A percentile compares a stretch with the other conserved stretches of the same genome.
These are phyloP conservation scores for Arachis stenosperma DNA, from an alignment of 306 rosid genomes.

Conservation along the genomic window DNA sequence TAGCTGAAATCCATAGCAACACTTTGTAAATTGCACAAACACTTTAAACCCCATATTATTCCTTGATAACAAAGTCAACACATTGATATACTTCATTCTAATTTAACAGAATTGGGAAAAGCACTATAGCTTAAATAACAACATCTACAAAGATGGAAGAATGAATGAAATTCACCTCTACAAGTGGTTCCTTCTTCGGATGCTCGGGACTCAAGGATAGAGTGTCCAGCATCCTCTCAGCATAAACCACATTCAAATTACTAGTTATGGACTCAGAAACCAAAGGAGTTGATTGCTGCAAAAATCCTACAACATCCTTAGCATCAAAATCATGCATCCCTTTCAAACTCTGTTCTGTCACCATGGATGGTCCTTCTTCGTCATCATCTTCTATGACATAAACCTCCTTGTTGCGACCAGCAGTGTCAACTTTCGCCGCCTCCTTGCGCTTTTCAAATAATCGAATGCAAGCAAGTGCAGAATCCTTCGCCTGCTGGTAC, in stretches of 20 bases:
- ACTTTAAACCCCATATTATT: conserved; percentile 19
- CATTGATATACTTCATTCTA: conserved; percentile 11
- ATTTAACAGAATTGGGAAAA: not conserved
- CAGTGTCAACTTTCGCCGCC: too few relatives aligned
- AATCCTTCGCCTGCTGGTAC: conserved; percentile 35
- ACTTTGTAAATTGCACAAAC: conserved; percentile 20
- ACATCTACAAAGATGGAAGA: not conserved
- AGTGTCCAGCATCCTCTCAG: conserved; percentile 46
- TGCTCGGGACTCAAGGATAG: conserved; percentile 43
- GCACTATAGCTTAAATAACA: conserved; percentile 13
- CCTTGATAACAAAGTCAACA: conserved; percentile 6
- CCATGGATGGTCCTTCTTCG: conserved; percentile 29
- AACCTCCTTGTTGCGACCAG: conserved; percentile 32
- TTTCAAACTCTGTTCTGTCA: conserved; percentile 36
- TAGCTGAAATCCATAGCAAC: conserved; percentile 52
- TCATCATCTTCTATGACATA: conserved; percentile 52
- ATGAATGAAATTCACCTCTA: too few relatives aligned
- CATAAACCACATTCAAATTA: conserved; percentile 41
- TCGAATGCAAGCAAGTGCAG: conserved; percentile 48
- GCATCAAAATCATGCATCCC: too few relatives aligned
- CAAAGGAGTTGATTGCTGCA: too few relatives aligned
- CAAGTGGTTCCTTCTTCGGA: conserved; percentile 48
- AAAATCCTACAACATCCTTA: too few relatives aligned
- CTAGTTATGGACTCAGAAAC: too few relatives aligned
- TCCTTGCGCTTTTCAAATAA: conserved; percentile 25